phyloP scores from a whole-genome alignment of 805 yeast species.

The Kregervanrija fluxuum region DNA sequence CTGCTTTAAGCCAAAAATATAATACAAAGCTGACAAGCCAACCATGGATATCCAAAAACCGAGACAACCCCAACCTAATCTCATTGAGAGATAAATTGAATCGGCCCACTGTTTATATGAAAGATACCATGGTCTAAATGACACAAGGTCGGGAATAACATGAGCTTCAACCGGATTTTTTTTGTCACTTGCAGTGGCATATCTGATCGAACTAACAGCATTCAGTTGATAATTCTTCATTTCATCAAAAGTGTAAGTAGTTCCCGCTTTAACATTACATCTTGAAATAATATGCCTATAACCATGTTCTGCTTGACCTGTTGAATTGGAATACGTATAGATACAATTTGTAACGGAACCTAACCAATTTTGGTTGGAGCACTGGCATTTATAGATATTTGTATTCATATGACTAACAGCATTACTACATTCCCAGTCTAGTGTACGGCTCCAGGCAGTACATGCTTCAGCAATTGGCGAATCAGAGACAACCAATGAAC shows the following conservation, averaged over 20 bases:
- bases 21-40: conserved; percentile 24
- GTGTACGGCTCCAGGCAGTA: conserved; percentile 28
- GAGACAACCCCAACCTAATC: conserved; percentile 40
- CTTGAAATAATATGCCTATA: conserved; percentile 31
- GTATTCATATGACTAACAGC: conserved; percentile 26
- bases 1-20: conserved; percentile 10
- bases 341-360: conserved; percentile 38
- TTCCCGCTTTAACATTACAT: conserved; percentile 29
- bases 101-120: conserved; percentile 32
- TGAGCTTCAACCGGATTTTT: conserved; percentile 24
- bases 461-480: conserved; percentile 18
- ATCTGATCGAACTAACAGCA: conserved; percentile 28
- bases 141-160: conserved; percentile 25
- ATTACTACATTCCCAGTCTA: conserved; percentile 38
- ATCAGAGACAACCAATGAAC: neutral
- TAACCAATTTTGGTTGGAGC: conserved; percentile 36
- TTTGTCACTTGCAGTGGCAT: conserved; percentile 22
- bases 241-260: conserved; percentile 28
- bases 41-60: conserved; percentile 35
- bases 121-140: conserved; percentile 26
- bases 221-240: conserved; percentile 24
- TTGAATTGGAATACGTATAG: conserved; percentile 25
- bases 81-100: conserved; percentile 30
- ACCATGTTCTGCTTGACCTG: conserved; percentile 30
- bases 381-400: conserved; percentile 31